Conservation (phyloP, 768 basidiomycete species). For the Lentinula guzmanii region DNA sequence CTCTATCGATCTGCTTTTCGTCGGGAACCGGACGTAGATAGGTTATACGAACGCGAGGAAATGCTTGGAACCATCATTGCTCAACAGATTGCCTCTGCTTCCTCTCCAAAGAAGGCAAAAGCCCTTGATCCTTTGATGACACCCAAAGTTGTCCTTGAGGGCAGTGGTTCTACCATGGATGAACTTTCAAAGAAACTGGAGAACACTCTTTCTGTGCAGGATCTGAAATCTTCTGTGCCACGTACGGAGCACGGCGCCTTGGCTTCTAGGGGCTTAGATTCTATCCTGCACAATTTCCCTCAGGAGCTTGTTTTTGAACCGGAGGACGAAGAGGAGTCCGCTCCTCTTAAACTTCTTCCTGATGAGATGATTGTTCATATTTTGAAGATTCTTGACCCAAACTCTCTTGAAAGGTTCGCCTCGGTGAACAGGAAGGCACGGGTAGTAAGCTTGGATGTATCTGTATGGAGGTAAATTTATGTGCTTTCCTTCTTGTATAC, state of each 20-base stretch:
- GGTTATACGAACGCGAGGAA: conserved; percentile 58
- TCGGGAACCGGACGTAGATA: conserved; percentile 70
- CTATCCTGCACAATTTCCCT: conserved; percentile 45
- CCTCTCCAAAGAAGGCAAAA: not conserved
- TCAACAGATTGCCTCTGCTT: not conserved
- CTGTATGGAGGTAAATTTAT: conserved; percentile 55
- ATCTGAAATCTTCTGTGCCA: conserved; percentile 13
- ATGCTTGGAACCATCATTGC: conserved; percentile 29
- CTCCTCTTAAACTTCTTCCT: conserved; percentile 57
- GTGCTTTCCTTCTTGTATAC: not conserved
- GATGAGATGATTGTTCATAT: conserved; percentile 71
- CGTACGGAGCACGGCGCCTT: conserved; percentile 18
- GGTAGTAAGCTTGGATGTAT: conserved; percentile 59
- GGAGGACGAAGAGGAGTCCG: conserved; percentile 56
- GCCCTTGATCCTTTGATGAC: not conserved
- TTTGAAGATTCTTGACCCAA: conserved; percentile 59
- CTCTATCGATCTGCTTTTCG: conserved; percentile 81
- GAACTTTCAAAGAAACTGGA: conserved; percentile 20
- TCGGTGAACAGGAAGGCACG: conserved; percentile 68
- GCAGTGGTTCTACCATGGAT: conserved; percentile 14
- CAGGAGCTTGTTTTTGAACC: conserved; percentile 52
- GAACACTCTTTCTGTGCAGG: conserved; percentile 17
- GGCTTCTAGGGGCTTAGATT: conserved; percentile 31
- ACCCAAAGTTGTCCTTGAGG: not conserved
- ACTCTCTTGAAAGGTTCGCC: conserved; percentile 74